phyloP scores from a whole-genome alignment of 805 yeast species.

The Lipomyces kockii region DNA sequence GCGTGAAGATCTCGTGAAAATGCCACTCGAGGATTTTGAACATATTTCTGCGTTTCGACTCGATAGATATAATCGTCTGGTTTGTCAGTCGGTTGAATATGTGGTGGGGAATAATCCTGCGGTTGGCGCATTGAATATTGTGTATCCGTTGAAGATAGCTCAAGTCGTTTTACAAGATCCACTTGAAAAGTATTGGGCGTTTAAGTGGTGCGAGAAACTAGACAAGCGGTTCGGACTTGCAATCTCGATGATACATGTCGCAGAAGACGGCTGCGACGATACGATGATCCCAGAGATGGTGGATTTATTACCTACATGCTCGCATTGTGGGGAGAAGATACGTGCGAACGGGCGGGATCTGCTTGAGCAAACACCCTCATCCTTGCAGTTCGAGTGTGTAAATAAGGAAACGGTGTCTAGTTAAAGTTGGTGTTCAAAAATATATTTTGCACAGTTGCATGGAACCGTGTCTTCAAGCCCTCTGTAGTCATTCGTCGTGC shows the following conservation, averaged over 20 bases:
- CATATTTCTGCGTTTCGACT: neutral
- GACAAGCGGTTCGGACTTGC: slow-evolving; percentile 4
- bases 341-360: neutral
- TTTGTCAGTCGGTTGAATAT: slow-evolving; percentile 7
- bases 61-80: neutral
- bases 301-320: neutral
- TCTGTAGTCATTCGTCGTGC: neutral
- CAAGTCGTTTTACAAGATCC: neutral
- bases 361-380: neutral
- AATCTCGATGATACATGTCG: neutral
- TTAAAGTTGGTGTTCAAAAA: too few relatives aligned
- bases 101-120: neutral
- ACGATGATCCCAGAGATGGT: neutral
- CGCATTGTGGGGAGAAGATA: slow-evolving; percentile 11
- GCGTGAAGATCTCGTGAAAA: neutral
- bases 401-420: neutral
- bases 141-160: slow-evolving; percentile 5
- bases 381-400: neutral
- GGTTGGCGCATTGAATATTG: neutral
- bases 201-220: slow-evolving; percentile 1
- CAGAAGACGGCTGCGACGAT: neutral
- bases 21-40: neutral
- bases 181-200: slow-evolving; percentile 8
- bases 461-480: neutral
- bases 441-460: too few relatives aligned